Evolutionary conservation across 768 basidiomycete genomes (phyloP).

Genomic region (Leucocoprinus birnbaumii): DNA sequence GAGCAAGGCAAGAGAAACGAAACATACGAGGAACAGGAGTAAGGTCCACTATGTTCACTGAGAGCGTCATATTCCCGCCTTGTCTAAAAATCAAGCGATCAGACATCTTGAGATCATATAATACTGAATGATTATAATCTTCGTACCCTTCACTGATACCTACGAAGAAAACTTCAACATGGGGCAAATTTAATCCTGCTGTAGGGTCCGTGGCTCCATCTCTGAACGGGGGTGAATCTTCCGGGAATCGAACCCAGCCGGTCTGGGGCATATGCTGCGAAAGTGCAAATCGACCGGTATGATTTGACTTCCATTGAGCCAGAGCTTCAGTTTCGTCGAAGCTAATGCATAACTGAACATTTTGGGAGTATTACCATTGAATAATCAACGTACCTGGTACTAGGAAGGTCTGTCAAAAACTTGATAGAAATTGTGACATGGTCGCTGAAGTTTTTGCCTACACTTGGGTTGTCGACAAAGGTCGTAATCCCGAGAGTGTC

Average conservation of each 20-base stretch:
- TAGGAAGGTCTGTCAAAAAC: background rate
- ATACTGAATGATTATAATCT: too few relatives aligned
- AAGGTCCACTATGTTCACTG: background rate
- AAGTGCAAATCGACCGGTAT: conserved; percentile 12
- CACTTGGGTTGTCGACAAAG: conserved; percentile 15
- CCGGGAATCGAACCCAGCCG: conserved; percentile 12
- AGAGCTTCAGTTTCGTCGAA: conserved; percentile 3
- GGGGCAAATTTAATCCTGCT: conserved; percentile 10
- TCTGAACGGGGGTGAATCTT: conserved; percentile 8
- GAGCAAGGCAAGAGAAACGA: background rate
- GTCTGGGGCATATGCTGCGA: background rate
- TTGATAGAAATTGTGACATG: conserved; percentile 1
- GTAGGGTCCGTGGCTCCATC: conserved; percentile 6
- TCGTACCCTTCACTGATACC: background rate
- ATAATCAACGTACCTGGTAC: background rate
- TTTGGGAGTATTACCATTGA: background rate
- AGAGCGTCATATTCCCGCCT: background rate
- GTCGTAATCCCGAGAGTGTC: conserved; percentile 8
- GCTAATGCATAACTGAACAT: background rate
- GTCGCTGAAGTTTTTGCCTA: conserved; percentile 18
- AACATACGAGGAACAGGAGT: background rate
- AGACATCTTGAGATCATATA: too few relatives aligned
- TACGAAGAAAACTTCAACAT: conserved; percentile 13
- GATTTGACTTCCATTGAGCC: conserved; percentile 1
- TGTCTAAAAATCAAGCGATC: too few relatives aligned